These are phyloP conservation scores for Klebsormidium nitens DNA, from an alignment of 139 green algal species.

Conservation along the genomic window DNA sequence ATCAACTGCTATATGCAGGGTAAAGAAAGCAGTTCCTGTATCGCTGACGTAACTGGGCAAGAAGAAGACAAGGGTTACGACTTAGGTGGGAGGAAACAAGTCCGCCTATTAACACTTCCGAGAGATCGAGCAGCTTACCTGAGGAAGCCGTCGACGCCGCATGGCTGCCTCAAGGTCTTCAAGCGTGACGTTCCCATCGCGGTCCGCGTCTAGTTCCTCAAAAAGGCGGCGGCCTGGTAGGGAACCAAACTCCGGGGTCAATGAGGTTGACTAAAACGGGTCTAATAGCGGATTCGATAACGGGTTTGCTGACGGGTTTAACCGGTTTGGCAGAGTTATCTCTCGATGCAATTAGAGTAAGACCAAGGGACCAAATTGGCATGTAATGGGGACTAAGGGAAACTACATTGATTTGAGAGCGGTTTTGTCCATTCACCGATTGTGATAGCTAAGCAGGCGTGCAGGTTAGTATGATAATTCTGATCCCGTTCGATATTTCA, in stretches of 20 bases:
- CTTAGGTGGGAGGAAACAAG: too few species aligned
- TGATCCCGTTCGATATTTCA: too few species aligned
- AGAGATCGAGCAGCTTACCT: too few species aligned
- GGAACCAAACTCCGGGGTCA: background rate
- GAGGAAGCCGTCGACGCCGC: slow-evolving; percentile 48
- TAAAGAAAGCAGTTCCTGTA: too few species aligned
- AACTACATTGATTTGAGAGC: background rate
- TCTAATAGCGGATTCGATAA: background rate
- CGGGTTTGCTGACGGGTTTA: background rate
- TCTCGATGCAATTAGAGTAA: background rate
- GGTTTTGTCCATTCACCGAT: too few species aligned
- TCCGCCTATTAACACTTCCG: too few species aligned
- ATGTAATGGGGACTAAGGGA: background rate
- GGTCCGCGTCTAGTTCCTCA: slow-evolving; percentile 51
- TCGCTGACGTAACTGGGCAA: too few species aligned
- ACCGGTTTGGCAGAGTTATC: background rate
- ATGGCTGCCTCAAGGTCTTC: slow-evolving; percentile 56
- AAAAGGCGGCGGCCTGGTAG: slow-evolving; percentile 50
- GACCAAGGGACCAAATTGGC: background rate
- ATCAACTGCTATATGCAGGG: too few species aligned
- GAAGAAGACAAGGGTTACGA: too few species aligned
- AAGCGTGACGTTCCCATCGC: slow-evolving; percentile 48
- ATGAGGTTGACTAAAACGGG: background rate
- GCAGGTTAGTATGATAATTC: too few species aligned
- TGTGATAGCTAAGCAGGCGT: too few species aligned